These are phyloP conservation scores for Neostapfia colusana DNA, from an alignment of 176 grass and related monocot species.

Conservation along the genomic window DNA sequence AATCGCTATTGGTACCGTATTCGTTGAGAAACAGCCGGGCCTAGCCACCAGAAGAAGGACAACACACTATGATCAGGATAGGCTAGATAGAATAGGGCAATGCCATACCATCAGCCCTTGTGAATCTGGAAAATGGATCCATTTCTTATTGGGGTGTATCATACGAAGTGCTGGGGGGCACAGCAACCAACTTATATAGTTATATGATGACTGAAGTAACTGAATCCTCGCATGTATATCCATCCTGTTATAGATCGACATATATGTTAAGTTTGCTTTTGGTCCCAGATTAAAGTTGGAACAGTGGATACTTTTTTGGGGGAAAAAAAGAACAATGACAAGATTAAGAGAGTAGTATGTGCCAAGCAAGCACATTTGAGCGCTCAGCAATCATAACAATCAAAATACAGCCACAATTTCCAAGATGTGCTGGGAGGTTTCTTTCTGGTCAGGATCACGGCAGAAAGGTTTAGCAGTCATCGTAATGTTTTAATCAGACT, in stretches of 20 bases:
- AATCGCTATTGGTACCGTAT: conserved; percentile 47
- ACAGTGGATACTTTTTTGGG: too few species aligned
- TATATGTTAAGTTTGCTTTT: background rate
- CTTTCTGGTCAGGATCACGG: too few species aligned
- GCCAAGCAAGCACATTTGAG: too few species aligned
- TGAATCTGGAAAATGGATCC: background rate
- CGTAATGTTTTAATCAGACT: too few species aligned
- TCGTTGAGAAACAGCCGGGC: conserved; percentile 45
- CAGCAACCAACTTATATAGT: background rate
- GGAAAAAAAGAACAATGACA: too few species aligned
- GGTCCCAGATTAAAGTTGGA: background rate
- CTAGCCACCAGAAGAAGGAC: background rate
- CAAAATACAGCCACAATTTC: too few species aligned
- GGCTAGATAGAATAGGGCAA: conserved; percentile 38
- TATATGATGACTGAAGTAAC: too few species aligned
- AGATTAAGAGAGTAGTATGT: too few species aligned
- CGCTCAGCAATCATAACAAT: too few species aligned
- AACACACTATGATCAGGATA: conserved; percentile 4
- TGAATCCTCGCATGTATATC: background rate
- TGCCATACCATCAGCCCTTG: too few species aligned
- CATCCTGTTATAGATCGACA: conserved; percentile 5
- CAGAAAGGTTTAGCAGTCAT: too few species aligned
- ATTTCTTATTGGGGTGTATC: background rate
- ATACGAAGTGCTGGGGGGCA: background rate
- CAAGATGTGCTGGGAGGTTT: too few species aligned